phyloP scores from a whole-genome alignment of 2,329 filamentous ascomycete species.

The Fusarium anthophilum region DNA sequence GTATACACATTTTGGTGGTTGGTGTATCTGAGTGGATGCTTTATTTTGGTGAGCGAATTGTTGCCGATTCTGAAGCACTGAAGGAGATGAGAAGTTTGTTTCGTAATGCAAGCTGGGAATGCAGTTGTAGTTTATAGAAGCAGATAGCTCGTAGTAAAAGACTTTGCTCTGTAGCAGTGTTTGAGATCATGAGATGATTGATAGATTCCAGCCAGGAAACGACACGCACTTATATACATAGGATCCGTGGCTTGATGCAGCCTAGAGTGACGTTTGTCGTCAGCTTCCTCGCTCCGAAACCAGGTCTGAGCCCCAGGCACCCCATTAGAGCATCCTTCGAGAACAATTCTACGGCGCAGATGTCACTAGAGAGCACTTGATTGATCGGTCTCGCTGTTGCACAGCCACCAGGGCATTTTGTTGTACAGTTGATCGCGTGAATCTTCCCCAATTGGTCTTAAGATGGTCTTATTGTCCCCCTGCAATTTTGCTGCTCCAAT shows the following conservation, averaged over 20 bases:
- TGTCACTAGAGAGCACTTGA: background rate
- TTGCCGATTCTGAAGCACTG: background rate
- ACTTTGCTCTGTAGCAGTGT: background rate
- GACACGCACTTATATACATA: background rate
- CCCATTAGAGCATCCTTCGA: background rate
- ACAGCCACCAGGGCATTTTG: background rate
- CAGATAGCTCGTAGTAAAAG: background rate
- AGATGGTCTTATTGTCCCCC: background rate
- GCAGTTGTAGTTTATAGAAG: background rate
- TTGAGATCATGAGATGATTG: background rate
- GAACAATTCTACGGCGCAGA: background rate
- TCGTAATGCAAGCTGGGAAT: background rate
- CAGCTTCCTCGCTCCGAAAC: background rate
- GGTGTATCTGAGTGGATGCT: background rate
- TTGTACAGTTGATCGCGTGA: background rate
- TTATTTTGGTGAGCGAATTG: background rate
- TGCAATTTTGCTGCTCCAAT: background rate
- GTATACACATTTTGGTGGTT: background rate
- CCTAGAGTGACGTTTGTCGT: background rate
- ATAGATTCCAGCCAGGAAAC: background rate
- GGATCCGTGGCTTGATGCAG: background rate
- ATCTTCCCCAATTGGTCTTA: background rate
- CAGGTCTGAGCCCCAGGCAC: background rate
- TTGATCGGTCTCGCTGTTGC: background rate
- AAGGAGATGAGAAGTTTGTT: background rate